phyloP scores from a whole-genome alignment of 148 eudicot species.

The Amaranthus palmeri region DNA sequence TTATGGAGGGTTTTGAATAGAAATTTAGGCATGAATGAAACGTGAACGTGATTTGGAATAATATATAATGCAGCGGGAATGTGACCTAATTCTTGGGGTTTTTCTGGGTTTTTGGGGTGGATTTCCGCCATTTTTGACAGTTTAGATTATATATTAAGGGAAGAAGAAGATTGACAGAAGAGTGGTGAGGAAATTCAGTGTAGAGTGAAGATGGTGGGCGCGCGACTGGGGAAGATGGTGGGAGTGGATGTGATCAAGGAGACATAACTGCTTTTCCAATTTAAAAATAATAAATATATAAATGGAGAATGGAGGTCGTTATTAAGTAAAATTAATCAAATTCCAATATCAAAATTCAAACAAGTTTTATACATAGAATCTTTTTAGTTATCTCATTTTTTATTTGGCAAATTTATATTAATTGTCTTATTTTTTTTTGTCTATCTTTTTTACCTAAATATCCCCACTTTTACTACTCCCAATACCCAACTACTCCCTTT shows the following conservation, averaged over 20 bases:
- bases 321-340: too few relatives aligned
- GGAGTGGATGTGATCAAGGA: conserved; percentile 2
- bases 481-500: too few relatives aligned
- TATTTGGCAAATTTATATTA: too few relatives aligned
- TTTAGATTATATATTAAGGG: background rate
- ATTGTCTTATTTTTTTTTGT: too few relatives aligned
- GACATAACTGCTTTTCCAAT: too few relatives aligned
- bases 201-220: conserved; percentile 5
- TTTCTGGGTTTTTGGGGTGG: background rate
- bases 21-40: conserved; percentile 32
- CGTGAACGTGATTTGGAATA: conserved; percentile 13
- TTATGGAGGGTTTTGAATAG: conserved; percentile 29
- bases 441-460: too few relatives aligned
- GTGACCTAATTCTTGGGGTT: background rate
- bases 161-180: background rate
- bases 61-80: conserved; percentile 20
- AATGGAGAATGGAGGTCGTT: too few relatives aligned
- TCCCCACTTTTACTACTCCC: too few relatives aligned
- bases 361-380: too few relatives aligned
- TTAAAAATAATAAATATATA: too few relatives aligned
- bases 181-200: background rate
- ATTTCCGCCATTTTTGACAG: conserved; percentile 7
- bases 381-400: too few relatives aligned
- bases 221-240: conserved; percentile 20
- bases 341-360: too few relatives aligned